Percentiles rank a stretch among this genome's conserved stretches.
Conservation (phyloP, 2,329 filamentous ascomycete genomes). For the Cercospora sojina region DNA sequence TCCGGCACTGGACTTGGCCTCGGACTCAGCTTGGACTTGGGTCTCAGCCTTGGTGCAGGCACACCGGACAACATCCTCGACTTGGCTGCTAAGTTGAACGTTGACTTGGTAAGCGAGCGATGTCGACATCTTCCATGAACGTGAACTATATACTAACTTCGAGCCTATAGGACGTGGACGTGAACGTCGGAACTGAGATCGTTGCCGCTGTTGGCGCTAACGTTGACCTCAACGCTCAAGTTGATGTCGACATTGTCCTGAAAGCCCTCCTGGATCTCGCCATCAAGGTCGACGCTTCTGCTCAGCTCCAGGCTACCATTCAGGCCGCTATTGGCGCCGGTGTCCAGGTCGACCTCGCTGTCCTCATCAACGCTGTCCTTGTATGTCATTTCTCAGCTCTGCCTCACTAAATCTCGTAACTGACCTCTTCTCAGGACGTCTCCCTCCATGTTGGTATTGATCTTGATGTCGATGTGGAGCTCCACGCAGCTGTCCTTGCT, state of each 20-base stretch:
- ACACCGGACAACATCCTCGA: neutral
- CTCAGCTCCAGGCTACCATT: neutral
- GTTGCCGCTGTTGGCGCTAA: neutral
- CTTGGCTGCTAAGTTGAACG: neutral
- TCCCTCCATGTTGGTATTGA: neutral
- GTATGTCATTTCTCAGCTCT: neutral
- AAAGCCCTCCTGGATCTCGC: neutral
- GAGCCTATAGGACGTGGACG: neutral
- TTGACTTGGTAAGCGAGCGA: neutral
- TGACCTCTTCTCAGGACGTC: neutral
- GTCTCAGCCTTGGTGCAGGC: neutral
- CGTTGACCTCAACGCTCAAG: neutral
- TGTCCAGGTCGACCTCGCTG: neutral
- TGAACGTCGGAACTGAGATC: neutral
- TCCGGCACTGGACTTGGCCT: neutral
- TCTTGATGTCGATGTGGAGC: neutral
- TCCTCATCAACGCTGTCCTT: constrained; percentile 1
- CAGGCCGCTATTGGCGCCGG: neutral
- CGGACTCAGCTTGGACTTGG: neutral
- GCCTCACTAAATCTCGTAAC: neutral
- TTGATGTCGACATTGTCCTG: neutral
- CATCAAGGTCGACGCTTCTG: neutral
- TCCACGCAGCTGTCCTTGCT: neutral
- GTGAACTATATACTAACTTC: neutral
- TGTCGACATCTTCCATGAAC: neutral